Base-by-base conservation (phyloP, 2,329 filamentous ascomycete species). In the Aureobasidium namibiae region DNA sequence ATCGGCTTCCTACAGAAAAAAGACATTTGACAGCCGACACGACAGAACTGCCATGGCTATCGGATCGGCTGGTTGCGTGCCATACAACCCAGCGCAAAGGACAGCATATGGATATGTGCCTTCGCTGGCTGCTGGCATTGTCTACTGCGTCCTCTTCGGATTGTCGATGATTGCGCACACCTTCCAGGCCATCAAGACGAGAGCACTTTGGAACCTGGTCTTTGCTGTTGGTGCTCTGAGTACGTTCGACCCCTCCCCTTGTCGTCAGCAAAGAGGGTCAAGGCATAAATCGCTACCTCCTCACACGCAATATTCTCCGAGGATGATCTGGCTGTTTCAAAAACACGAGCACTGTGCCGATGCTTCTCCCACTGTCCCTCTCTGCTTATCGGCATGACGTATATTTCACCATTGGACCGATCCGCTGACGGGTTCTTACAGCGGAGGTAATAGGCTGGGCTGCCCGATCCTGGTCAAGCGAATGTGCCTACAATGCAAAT, bases 121-220 rank as follows among this genome's bases (percentile, higher is more conserved):
- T 26, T 53, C 45, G 4, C 38, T 62, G 8, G 59, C 52, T 26
- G 52, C 57, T 18, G 61, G 59, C 26, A 61, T 62, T 10, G 53
- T 59, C 53, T 62, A 52, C 41, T 59, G 56, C n/a, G 50, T 62
- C 23, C 34, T 60, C 18, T 62, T 62, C 33, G 61, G 61, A n/a
- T 24, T 60, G 13, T 60, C 58, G 3, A 57, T 52, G 58, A 29
- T 62, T 10, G 36, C 38, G 14, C 61, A 62, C 26, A 53, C 60
- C 21, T 46, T 49, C 36, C 61, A 62, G 23, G 52, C 61, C 24
- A 26, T 48, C 14, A 46, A 41, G 14, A 54, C 33, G 33, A 33
- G 57, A 38, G 52, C 60, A 9, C 57, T 60, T 23, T 62, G 61
- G 61, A 58, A 49, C 21, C 39, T 49, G 10, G 48, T 58, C 10